These are phyloP conservation scores for Pichia sp. DNA, from an alignment of 1,139 yeast genomes.

Conservation along the genomic window DNA sequence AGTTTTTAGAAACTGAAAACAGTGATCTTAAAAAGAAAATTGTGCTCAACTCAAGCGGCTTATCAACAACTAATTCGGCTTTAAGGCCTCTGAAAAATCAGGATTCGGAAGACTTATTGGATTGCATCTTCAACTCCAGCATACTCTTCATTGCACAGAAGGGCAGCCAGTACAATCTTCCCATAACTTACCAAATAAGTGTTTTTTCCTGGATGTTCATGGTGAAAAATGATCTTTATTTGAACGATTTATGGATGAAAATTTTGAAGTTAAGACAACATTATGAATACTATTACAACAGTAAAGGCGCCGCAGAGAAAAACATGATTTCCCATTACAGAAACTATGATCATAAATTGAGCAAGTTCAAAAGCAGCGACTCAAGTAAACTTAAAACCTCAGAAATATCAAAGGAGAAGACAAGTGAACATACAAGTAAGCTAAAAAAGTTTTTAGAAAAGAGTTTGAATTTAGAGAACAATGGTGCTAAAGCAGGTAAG, in stretches of 20 bases:
- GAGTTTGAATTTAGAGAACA: constrained; percentile 13
- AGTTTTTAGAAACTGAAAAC: constrained; percentile 29
- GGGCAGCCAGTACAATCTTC: constrained; percentile 33
- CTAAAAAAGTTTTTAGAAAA: constrained; percentile 31
- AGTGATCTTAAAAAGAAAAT: constrained; percentile 20
- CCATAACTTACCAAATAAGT: constrained; percentile 45
- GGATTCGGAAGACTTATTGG: constrained; percentile 31
- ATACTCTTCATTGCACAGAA: constrained; percentile 47
- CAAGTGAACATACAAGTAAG: constrained; percentile 30
- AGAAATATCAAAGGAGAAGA: constrained; percentile 23
- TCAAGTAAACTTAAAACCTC: constrained; percentile 14
- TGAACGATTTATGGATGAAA: constrained; percentile 48
- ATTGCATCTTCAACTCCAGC: constrained; percentile 44
- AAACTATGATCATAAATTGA: constrained; percentile 28
- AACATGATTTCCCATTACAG: constrained; percentile 27
- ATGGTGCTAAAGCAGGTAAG: neutral
- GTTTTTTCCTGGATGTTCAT: constrained; percentile 51
- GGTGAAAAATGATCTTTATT: constrained; percentile 48
- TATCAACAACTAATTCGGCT: neutral
- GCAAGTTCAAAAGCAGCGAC: constrained; percentile 16
- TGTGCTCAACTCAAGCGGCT: neutral
- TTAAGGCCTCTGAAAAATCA: constrained; percentile 4
- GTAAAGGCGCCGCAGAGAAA: constrained; percentile 27
- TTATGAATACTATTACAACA: constrained; percentile 32
- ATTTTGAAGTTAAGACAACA: constrained; percentile 46